These are phyloP conservation scores for Penicillium tannophilum DNA, from an alignment of 495 filamentous ascomycete genomes.

Conservation along the genomic window DNA sequence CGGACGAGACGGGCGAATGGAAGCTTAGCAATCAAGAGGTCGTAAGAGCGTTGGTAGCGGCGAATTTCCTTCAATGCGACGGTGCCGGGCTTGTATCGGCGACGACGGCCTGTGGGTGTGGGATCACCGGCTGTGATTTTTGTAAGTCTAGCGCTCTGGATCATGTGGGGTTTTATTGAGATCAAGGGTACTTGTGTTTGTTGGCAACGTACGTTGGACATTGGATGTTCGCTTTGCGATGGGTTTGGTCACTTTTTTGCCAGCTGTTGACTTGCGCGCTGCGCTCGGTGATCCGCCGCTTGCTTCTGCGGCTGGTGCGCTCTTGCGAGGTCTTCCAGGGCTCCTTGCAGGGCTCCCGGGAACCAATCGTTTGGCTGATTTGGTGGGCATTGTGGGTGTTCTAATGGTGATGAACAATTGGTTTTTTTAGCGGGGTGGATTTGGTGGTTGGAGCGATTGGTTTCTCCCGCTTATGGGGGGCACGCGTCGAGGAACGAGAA, in stretches of 20 bases:
- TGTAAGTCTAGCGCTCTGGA: constrained; percentile 6
- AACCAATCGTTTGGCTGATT: constrained; percentile 16
- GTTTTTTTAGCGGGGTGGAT: background rate
- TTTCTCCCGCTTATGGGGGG: background rate
- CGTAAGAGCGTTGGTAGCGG: constrained; percentile 77
- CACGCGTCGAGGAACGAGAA: constrained; percentile 6
- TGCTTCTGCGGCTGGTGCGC: background rate
- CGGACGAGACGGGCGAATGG: constrained; percentile 89
- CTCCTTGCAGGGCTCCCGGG: constrained; percentile 12
- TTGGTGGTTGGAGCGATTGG: background rate
- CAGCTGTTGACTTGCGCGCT: constrained; percentile 23
- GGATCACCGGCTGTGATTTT: constrained; percentile 66
- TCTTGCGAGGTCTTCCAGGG: constrained; percentile 5
- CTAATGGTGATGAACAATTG: constrained; percentile 3
- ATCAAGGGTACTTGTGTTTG: background rate
- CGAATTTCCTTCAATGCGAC: constrained; percentile 85
- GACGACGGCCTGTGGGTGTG: constrained; percentile 60
- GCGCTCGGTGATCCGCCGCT: constrained; percentile 12
- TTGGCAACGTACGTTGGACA: constrained; percentile 42
- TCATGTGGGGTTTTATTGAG: background rate
- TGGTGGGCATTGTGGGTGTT: constrained; percentile 24
- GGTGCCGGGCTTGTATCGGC: constrained; percentile 83
- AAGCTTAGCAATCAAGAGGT: constrained; percentile 77
- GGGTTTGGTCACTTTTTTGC: constrained; percentile 23
- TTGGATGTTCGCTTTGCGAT: constrained; percentile 27